phyloP scores from a whole-genome alignment of 208 protist genomes.

The Trypanosoma cruzi region DNA sequence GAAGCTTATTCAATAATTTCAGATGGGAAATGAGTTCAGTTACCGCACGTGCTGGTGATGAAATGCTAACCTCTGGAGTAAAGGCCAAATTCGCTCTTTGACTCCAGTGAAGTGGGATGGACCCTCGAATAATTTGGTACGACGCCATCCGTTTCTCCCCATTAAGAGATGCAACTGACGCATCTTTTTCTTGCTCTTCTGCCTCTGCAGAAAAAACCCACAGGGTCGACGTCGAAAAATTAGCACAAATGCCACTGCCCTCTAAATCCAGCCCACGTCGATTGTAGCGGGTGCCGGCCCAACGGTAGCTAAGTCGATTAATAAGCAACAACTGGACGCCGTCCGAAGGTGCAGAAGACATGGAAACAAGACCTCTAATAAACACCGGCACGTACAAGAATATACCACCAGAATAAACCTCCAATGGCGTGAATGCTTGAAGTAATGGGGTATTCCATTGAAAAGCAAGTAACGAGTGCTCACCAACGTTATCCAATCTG shows the following conservation, averaged over 20 bases:
- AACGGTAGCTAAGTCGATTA: constrained; percentile 70
- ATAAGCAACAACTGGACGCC: constrained; percentile 45
- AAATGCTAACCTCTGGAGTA: constrained; percentile 67
- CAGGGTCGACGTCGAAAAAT: constrained; percentile 70
- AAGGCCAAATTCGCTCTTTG: constrained; percentile 76
- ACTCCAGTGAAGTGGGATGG: constrained; percentile 76
- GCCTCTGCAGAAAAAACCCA: constrained; percentile 45
- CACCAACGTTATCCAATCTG: too few species aligned
- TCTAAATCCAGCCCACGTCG: constrained; percentile 73
- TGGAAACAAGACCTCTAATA: constrained; percentile 59
- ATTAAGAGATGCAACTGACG: background rate
- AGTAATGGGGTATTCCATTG: constrained; percentile 41
- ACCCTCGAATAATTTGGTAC: constrained; percentile 69
- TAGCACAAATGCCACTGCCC: constrained; percentile 70
- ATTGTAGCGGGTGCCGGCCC: constrained; percentile 87
- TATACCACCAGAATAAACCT: background rate
- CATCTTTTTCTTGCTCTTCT: constrained; percentile 5
- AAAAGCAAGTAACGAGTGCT: constrained; percentile 25
- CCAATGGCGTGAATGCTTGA: constrained; percentile 19
- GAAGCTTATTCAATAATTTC: constrained; percentile 32
- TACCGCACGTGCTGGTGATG: constrained; percentile 19
- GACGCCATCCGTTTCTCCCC: constrained; percentile 39
- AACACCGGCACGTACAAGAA: constrained; percentile 52
- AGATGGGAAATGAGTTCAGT: constrained; percentile 43
- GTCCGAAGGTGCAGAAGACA: constrained; percentile 5